Evolutionary conservation across 495 filamentous ascomycete species (phyloP).

Genomic region (Bacidia gigantensis): DNA sequence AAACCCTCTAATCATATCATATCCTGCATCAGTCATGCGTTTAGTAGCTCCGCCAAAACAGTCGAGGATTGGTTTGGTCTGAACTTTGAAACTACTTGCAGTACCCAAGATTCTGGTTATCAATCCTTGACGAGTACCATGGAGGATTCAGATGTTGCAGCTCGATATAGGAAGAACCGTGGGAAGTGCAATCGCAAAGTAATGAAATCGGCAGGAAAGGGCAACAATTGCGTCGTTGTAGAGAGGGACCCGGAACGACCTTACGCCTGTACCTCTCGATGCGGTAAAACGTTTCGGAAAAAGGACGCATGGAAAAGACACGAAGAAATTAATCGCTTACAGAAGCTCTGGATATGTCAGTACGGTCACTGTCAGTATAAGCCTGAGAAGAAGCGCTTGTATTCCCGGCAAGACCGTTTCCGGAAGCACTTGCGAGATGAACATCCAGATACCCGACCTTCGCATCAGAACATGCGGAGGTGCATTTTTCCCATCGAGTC

Average conservation of each 20-base stretch:
- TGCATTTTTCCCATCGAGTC: background rate
- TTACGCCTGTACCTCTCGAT: background rate
- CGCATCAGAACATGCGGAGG: background rate
- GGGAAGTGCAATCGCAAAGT: background rate
- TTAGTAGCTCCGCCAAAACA: background rate
- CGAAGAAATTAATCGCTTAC: background rate
- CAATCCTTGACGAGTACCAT: background rate
- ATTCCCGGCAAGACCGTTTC: background rate
- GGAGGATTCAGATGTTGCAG: background rate
- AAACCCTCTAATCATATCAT: background rate
- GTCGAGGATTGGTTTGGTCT: background rate
- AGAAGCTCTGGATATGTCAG: background rate
- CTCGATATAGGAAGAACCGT: background rate
- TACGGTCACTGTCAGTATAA: background rate
- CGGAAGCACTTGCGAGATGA: background rate
- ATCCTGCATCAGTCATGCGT: background rate
- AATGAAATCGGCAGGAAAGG: background rate
- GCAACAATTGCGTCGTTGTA: background rate
- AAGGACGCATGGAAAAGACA: background rate
- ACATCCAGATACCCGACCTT: background rate
- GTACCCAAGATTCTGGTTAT: background rate
- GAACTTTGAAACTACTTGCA: background rate
- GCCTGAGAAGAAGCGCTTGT: background rate
- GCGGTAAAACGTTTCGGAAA: background rate
- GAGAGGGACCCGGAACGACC: background rate